phyloP scores from a whole-genome alignment of 2,329 filamentous ascomycete species.

The Aspergillus hiratsukae region DNA sequence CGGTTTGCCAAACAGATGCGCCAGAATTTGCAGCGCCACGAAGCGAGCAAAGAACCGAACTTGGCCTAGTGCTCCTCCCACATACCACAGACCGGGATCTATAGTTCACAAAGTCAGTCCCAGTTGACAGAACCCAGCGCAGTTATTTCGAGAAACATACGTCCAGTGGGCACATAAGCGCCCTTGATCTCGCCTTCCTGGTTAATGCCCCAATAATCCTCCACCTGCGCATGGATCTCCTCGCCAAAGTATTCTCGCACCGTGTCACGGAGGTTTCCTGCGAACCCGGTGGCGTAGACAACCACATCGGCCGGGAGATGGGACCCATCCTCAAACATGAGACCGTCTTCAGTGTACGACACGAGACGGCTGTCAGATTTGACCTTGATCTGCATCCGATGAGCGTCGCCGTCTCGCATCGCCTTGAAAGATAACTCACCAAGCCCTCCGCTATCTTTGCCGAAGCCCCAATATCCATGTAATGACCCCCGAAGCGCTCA shows the following conservation, averaged over 20 bases:
- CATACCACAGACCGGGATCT: conserved; percentile 39
- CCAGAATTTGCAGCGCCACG: conserved; percentile 46
- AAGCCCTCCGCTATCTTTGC: conserved; percentile 28
- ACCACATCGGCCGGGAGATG: conserved; percentile 44
- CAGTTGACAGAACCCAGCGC: neutral
- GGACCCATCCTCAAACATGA: conserved; percentile 43
- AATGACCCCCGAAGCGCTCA: conserved; percentile 45
- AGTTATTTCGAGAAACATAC: conserved; percentile 22
- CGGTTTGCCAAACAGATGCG: conserved; percentile 17
- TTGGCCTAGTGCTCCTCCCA: conserved; percentile 41
- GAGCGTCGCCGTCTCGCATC: too few species aligned
- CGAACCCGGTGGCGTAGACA: conserved; percentile 45
- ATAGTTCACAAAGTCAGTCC: neutral
- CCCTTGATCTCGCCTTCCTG: conserved; percentile 46
- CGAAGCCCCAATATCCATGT: conserved; percentile 45
- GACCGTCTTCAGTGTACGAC: conserved; percentile 35
- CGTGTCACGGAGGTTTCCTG: conserved; percentile 36
- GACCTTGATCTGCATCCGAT: conserved; percentile 38
- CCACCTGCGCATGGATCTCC: conserved; percentile 37
- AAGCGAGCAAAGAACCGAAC: conserved; percentile 41
- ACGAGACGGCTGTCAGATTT: conserved; percentile 18
- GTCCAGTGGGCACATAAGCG: conserved; percentile 36
- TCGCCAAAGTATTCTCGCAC: conserved; percentile 39
- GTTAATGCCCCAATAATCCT: conserved; percentile 45
- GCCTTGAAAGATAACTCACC: too few species aligned